Evolutionary conservation across 2,329 filamentous ascomycete genomes (phyloP), one percentile per base, ranked within the genome.

Genomic region (Delphinella strobiligena): DNA sequence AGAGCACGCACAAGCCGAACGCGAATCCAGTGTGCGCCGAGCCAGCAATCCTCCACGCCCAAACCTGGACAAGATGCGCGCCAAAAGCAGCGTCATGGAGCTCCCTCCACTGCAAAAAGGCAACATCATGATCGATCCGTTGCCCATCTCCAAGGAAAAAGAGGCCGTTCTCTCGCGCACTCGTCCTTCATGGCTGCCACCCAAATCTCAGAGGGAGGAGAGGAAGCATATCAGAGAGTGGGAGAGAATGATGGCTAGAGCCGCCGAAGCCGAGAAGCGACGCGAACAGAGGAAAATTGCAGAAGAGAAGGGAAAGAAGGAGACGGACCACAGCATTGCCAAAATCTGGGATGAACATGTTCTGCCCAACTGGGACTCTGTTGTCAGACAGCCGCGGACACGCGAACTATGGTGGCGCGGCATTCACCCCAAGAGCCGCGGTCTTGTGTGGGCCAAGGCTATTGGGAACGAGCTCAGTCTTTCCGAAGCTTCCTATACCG

Each of bases 121-220:
- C 31, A 82, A 87, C 51, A 80, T 86, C 48, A 84, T 89, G 73
- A 85, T 89, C 45, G 84, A 91, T 51, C 84, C 84, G 3, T 65
- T 91, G 27, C 84, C 84, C 12, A 77, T 88, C 19, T 89, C 83
- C 34, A 87, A 84, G 58, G 84, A 91, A 61, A 91, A 91, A 57
- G 82, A 89, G 53, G 83, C 83, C 3, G 82, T 88, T 2, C 67
- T 91, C 16, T 86, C 82, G 17, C 72, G 85, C 14, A 91, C 53
- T 2, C 71, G 84, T 29, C 84, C 84, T 0, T 87, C 82, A 1
- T 91, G 85, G 85, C 66, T 91, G 2, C 84, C 85, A 1, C 84
- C 84, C 1, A 91, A 91, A 61, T 79, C 91, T 48, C 88, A 86
- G 2, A 82, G 82, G 39, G 91, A 98, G 60, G 91, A 98, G 63